Percentiles rank a stretch among this genome's conserved stretches.
Evolutionary conservation across 129 eudicot species (phyloP).

Genomic region (Solidago caesia): DNA sequence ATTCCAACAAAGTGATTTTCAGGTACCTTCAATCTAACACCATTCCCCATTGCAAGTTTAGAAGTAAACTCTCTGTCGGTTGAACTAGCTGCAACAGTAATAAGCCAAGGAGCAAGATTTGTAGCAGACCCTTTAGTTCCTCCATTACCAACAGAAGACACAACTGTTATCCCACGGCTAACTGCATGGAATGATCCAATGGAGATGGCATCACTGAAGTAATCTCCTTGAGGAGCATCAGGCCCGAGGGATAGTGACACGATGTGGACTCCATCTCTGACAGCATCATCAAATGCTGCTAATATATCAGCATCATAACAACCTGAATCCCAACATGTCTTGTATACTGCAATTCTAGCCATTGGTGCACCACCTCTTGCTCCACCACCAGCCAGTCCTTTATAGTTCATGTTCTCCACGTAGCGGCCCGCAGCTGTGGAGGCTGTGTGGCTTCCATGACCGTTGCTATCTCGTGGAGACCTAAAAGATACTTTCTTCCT

Average conservation of each 20-base stretch:
- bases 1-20: not conserved
- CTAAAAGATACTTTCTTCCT: conserved; percentile 42
- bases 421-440: conserved; percentile 83
- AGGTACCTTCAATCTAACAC: conserved; percentile 53
- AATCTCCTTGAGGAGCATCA: conserved; percentile 79
- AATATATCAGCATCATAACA: conserved; percentile 79
- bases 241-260: conserved; percentile 72
- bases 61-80: conserved; percentile 74
- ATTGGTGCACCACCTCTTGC: conserved; percentile 90
- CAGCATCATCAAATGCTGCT: conserved; percentile 92
- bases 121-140: conserved; percentile 63
- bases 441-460: conserved; percentile 92
- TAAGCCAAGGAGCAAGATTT: conserved; percentile 87
- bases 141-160: conserved; percentile 79
- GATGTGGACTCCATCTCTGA: conserved; percentile 78
- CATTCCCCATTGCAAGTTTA: conserved; percentile 60
- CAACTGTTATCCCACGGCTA: conserved; percentile 72
- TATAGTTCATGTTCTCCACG: conserved; percentile 61
- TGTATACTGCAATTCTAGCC: conserved; percentile 88
- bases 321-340: conserved; percentile 84
- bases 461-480: conserved; percentile 74
- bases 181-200: conserved; percentile 83
- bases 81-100: conserved; percentile 87
- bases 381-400: conserved; percentile 69
- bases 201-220: conserved; percentile 79